These are phyloP conservation scores for Arctium lappa DNA, from an alignment of 129 eudicot genomes.

Conservation along the genomic window DNA sequence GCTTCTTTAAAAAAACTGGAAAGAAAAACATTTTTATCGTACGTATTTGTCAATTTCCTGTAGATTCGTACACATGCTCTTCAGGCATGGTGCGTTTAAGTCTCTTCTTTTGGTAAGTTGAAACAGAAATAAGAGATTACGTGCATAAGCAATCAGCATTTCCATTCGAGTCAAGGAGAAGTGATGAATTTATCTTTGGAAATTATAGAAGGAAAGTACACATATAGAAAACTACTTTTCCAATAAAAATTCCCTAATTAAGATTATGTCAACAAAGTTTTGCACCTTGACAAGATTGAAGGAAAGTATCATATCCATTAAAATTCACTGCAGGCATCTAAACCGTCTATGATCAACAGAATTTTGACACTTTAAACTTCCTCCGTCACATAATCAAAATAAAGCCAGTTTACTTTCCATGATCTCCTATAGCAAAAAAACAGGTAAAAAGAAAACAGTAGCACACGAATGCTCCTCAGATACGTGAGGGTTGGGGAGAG, in stretches of 20 bases:
- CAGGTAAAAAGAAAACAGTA: background rate
- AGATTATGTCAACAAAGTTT: background rate
- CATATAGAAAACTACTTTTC: background rate
- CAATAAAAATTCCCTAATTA: background rate
- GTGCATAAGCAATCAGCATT: background rate
- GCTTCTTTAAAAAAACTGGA: too few species aligned
- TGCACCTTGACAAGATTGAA: constrained; percentile 1
- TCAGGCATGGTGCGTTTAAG: background rate
- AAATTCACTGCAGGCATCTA: background rate
- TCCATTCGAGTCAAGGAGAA: background rate
- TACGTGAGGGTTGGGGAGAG: background rate
- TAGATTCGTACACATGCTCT: background rate
- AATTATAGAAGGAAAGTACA: background rate
- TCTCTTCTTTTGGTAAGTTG: background rate
- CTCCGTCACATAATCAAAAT: constrained; percentile 3
- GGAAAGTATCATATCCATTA: background rate
- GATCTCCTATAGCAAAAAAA: background rate
- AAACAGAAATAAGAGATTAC: background rate
- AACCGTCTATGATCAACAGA: background rate
- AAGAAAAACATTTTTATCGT: too few species aligned
- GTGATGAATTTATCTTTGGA: background rate
- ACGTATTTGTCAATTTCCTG: background rate
- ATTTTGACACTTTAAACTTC: background rate
- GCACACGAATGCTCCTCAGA: background rate
- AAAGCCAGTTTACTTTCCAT: background rate